Conservation (phyloP, 75 land plant species). For the Cunninghamia lanceolata region DNA sequence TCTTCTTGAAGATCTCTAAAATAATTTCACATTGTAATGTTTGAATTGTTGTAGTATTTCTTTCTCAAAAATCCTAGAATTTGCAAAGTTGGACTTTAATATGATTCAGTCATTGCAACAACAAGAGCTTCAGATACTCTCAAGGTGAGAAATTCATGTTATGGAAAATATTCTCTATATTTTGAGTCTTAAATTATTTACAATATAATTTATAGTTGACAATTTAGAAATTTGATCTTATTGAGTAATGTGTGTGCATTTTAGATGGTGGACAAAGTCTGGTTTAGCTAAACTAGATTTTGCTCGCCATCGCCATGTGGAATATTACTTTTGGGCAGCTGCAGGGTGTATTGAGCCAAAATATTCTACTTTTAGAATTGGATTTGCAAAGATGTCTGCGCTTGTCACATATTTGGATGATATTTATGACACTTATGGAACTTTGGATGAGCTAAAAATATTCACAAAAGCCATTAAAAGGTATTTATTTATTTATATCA, state of each 20-base stretch:
- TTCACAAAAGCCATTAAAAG: too few species aligned
- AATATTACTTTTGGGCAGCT: neutral
- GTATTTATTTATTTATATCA: neutral
- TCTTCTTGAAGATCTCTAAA: too few species aligned
- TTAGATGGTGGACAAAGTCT: neutral
- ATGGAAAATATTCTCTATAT: too few species aligned
- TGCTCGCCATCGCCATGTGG: neutral
- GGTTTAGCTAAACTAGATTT: neutral
- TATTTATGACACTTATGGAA: too few species aligned
- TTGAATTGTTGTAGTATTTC: too few species aligned
- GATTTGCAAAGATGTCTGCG: too few species aligned
- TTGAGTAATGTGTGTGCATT: neutral
- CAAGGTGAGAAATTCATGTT: neutral
- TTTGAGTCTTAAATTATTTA: too few species aligned
- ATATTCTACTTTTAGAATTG: neutral
- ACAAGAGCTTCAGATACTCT: neutral
- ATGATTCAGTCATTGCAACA: neutral
- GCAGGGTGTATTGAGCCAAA: neutral
- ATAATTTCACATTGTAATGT: too few species aligned
- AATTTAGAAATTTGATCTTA: too few species aligned
- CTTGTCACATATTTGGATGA: too few species aligned
- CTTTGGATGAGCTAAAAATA: too few species aligned
- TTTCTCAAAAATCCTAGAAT: neutral
- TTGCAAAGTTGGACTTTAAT: neutral
- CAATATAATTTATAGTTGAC: too few species aligned